Evolutionary conservation across 2,329 filamentous ascomycete genomes (phyloP).

Genomic region (Neopestalotiopsis sp.): DNA sequence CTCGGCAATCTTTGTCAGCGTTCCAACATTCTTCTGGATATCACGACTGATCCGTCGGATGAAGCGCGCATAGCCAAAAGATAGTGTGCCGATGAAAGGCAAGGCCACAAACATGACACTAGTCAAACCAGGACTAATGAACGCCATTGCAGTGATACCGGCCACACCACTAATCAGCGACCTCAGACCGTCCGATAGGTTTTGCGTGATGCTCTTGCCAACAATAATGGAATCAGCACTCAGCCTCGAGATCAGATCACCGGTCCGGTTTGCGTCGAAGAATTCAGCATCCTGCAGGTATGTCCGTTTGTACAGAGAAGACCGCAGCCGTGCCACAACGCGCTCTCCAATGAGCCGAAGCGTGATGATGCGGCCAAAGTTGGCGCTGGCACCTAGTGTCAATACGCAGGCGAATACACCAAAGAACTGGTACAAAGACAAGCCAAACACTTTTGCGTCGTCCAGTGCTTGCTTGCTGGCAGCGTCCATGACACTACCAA

Average conservation of each 20-base stretch:
- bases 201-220: slow-evolving; percentile 97
- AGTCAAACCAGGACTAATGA: slow-evolving; percentile 89
- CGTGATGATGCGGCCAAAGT: slow-evolving; percentile 92
- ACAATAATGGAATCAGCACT: slow-evolving; percentile 98
- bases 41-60: slow-evolving; percentile 89
- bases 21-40: slow-evolving; percentile 92
- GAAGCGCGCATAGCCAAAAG: slow-evolving; percentile 88
- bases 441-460: slow-evolving; percentile 77
- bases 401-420: slow-evolving; percentile 77
- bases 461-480: slow-evolving; percentile 76
- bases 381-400: slow-evolving; percentile 83
- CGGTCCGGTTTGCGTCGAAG: slow-evolving; percentile 96
- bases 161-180: slow-evolving; percentile 88
- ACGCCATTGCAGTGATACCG: slow-evolving; percentile 93
- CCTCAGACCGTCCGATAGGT: slow-evolving; percentile 93
- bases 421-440: slow-evolving; percentile 90
- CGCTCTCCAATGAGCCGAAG: slow-evolving; percentile 93
- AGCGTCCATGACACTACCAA: slow-evolving; percentile 92
- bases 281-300: slow-evolving; percentile 99
- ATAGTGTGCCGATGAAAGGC: slow-evolving; percentile 87
- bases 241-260: slow-evolving; percentile 92
- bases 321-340: slow-evolving; percentile 87
- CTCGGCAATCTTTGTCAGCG: slow-evolving; percentile 95
- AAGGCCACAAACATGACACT: slow-evolving; percentile 86
- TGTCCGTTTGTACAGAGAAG: slow-evolving; percentile 87